Base-by-base conservation (phyloP, 1,284 basidiomycete species). In the Clitocybe nebularis region DNA sequence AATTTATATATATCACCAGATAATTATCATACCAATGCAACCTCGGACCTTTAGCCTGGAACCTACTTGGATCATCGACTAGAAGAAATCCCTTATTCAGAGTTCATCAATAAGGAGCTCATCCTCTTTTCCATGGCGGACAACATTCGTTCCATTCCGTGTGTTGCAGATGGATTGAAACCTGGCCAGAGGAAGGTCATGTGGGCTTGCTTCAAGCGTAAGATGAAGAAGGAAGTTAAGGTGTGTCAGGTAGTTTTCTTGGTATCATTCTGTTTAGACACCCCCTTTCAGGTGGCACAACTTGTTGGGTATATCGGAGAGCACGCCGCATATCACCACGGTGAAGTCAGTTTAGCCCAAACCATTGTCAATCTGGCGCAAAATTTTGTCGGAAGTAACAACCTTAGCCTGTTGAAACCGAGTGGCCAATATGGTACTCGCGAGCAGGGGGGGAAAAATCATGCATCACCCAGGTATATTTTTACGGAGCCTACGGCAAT, bases 71-170 rank as follows among this genome's bases (percentile, higher is more conserved):
- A 99, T 62, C 95, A 99, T 65, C 83, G 85, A 49, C 78, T 90
- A 36, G 79, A 87, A 41, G 82, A 91, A 57, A 89, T 99, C 45
- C 83, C 91, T 0, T 89, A 87, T 59, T 78, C 84, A 1, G 94
- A 99, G 59, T 99, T 99, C 61, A 94, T 99, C 71, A 98, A 99
- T 74, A 93, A 85, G 66, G 96, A 99, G 63, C 73, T 99, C 35
- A 98, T 99, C 51, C 76, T 98, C 20, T 99, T 99, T 77, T 99
- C 95, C 2, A 98, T 99, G 93, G 96, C 96, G 3, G 96, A 99
- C 63, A 96, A 96, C 56, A 79, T 98, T 55, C 91, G 93, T 56
- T 94, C 95, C 13, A 94, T 99, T 54, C 91, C 96, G 13, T 93
- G 89, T 0, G 79, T 93, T 10, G 84, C 87, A 4, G 96, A 99